phyloP scores from a whole-genome alignment of 2,329 filamentous ascomycete genomes.

The Diaporthe citrichinensis region DNA sequence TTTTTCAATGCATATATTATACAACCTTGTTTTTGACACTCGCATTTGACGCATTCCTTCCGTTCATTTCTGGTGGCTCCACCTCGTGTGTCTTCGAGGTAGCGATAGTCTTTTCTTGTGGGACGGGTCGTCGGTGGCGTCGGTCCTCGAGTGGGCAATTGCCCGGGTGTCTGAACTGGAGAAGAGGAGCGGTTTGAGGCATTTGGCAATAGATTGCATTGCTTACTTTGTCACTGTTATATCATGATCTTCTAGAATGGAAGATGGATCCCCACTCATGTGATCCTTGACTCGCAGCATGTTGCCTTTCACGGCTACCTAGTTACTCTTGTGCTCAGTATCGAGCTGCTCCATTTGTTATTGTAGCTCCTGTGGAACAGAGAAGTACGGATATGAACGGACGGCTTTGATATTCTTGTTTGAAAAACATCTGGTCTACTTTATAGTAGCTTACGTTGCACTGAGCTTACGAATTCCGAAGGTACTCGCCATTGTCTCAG shows the following conservation, averaged over 20 bases:
- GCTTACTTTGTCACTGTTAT: neutral
- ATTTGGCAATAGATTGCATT: neutral
- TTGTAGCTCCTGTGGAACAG: neutral
- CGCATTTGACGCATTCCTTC: neutral
- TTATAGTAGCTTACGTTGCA: neutral
- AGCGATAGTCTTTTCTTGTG: neutral
- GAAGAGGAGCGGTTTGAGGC: neutral
- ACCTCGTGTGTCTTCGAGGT: neutral
- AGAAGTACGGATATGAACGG: neutral
- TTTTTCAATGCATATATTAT: constrained; percentile 27
- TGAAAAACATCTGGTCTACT: neutral
- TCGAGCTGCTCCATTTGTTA: neutral
- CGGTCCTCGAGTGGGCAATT: neutral
- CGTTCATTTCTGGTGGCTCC: neutral
- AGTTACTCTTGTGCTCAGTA: too few species aligned
- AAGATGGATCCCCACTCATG: neutral
- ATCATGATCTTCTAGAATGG: neutral
- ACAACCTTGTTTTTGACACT: neutral
- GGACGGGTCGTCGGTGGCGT: neutral
- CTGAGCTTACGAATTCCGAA: neutral
- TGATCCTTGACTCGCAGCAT: neutral
- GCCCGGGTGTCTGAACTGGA: neutral
- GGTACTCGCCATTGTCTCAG: neutral
- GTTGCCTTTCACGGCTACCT: too few species aligned
- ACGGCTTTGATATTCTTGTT: neutral